These are phyloP conservation scores for Dactylella cylindrospora DNA, from an alignment of 2,329 filamentous ascomycete genomes.

Conservation along the genomic window DNA sequence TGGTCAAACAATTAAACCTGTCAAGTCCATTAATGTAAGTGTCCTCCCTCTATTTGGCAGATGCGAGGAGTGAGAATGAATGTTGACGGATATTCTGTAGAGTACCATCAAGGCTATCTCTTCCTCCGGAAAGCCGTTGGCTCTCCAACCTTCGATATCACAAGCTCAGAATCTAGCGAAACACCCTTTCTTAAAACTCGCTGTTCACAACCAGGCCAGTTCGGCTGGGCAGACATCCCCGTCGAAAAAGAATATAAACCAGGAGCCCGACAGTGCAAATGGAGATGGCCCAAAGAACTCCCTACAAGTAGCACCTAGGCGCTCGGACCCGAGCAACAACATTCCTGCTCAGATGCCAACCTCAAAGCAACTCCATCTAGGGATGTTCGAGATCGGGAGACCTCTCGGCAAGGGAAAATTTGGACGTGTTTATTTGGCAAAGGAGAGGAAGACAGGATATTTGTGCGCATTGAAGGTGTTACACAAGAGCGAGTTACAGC, in stretches of 20 bases:
- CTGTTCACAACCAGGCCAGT: constrained; percentile 48
- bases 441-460: constrained; percentile 75
- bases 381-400: constrained; percentile 91
- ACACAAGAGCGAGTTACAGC: constrained; percentile 78
- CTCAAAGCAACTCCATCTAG: constrained; percentile 70
- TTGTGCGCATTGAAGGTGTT: constrained; percentile 84
- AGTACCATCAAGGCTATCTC: constrained; percentile 36
- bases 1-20: constrained; percentile 33
- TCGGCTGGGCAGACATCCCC: constrained; percentile 19
- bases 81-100: constrained; percentile 27
- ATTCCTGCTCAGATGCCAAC: constrained; percentile 40
- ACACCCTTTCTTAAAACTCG: constrained; percentile 49
- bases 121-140: constrained; percentile 49
- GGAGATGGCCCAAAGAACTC: constrained; percentile 40
- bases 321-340: constrained; percentile 41
- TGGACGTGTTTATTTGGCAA: constrained; percentile 79
- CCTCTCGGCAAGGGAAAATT: constrained; percentile 86
- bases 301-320: constrained; percentile 34
- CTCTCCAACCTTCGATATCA: constrained; percentile 46
- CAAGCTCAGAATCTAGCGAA: constrained; percentile 43
- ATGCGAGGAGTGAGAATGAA: constrained; percentile 1
- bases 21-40: constrained; percentile 44
- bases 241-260: constrained; percentile 21
- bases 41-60: neutral
- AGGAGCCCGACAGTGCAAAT: constrained; percentile 10